These are phyloP conservation scores for Clonostachys sp. DNA, from an alignment of 2,329 filamentous ascomycete species.

Conservation along the genomic window DNA sequence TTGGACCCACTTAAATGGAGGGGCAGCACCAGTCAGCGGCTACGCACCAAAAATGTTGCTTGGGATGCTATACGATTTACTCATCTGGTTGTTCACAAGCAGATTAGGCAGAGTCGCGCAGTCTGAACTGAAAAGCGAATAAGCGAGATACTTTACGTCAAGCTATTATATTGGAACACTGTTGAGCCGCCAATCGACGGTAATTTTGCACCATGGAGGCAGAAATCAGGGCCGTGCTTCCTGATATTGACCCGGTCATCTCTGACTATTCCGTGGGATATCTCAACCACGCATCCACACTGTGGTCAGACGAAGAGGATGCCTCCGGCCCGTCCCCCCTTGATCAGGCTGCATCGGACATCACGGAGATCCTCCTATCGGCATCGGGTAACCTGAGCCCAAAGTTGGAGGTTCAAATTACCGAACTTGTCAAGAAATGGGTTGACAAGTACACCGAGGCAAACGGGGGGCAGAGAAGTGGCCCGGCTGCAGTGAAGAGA, in stretches of 20 bases:
- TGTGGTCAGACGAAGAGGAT: constrained; percentile 73
- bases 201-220: constrained; percentile 62
- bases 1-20: no score
- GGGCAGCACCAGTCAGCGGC: no score
- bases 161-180: neutral
- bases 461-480: constrained; percentile 66
- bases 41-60: no score
- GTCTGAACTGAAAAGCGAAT: neutral
- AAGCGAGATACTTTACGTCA: neutral
- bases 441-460: constrained; percentile 73
- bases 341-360: constrained; percentile 74
- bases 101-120: no score
- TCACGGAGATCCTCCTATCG: constrained; percentile 86
- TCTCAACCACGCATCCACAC: constrained; percentile 84
- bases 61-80: no score
- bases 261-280: constrained; percentile 95
- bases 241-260: constrained; percentile 81
- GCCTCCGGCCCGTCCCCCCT: constrained; percentile 60
- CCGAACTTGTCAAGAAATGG: constrained; percentile 83
- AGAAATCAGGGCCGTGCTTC: constrained; percentile 79
- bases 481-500: constrained; percentile 73
- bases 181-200: no score
- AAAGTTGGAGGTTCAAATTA: constrained; percentile 72
- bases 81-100: no score
- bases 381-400: constrained; percentile 79